A percentile compares a stretch with the other conserved stretches of the same genome.
Evolutionary conservation across 495 filamentous ascomycete genomes (phyloP).

Genomic region (Hypoxylon perforatum): DNA sequence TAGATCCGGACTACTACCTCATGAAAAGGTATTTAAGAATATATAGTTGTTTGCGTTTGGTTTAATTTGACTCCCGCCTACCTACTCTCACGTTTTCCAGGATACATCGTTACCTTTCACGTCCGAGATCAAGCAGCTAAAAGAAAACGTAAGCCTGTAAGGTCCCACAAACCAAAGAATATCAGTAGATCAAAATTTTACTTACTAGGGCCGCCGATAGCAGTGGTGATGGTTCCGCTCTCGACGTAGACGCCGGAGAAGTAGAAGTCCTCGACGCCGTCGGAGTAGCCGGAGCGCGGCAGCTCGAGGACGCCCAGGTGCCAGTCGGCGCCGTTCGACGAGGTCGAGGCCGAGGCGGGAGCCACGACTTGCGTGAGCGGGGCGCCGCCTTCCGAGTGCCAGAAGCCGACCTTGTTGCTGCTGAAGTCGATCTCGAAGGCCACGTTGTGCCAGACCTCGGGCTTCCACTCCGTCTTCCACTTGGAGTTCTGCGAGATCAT

Average conservation of each 20-base stretch:
- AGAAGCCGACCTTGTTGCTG: constrained; percentile 70
- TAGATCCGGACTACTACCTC: constrained; percentile 13
- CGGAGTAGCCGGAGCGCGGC: constrained; percentile 64
- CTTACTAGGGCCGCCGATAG: constrained; percentile 60
- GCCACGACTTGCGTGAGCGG: constrained; percentile 66
- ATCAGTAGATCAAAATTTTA: too few relatives aligned
- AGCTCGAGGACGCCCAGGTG: constrained; percentile 78
- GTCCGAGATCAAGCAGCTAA: constrained; percentile 13
- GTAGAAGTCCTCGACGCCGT: constrained; percentile 72
- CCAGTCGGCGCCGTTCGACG: constrained; percentile 78
- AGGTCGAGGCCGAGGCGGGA: constrained; percentile 67
- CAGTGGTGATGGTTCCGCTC: constrained; percentile 68
- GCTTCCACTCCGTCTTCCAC: constrained; percentile 58
- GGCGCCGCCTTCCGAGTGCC: constrained; percentile 71
- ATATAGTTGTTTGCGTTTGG: neutral
- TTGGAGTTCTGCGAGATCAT: constrained; percentile 55
- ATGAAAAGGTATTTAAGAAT: too few relatives aligned
- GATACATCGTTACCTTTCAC: neutral
- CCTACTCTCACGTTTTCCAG: neutral
- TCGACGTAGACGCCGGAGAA: constrained; percentile 80
- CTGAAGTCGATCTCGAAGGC: constrained; percentile 74
- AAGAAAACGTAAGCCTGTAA: neutral
- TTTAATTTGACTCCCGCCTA: neutral
- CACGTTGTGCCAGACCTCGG: constrained; percentile 78
- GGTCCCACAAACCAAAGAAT: too few relatives aligned